Evolutionary conservation across 176 grass and related monocot genomes (phyloP).

Genomic region (Avena atlantica): DNA sequence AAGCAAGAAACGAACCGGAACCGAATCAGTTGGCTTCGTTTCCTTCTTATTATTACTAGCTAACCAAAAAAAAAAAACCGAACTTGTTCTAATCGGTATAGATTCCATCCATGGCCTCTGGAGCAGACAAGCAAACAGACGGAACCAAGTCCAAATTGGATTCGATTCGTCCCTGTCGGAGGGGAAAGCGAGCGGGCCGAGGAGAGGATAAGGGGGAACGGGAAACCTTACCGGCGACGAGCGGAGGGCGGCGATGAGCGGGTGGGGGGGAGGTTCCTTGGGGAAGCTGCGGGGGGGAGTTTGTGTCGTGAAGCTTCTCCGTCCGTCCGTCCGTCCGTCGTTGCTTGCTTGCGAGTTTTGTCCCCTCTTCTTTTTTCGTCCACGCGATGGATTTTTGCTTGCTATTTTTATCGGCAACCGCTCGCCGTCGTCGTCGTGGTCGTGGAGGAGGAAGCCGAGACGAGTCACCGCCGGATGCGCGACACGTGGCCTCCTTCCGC

Average conservation of each 20-base stretch:
- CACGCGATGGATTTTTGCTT: neutral
- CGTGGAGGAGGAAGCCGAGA: constrained; percentile 39
- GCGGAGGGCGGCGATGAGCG: neutral
- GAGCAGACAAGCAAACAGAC: too few relatives aligned
- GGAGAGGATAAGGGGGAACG: constrained; percentile 28
- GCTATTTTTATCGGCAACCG: constrained; percentile 9
- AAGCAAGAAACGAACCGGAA: too few relatives aligned
- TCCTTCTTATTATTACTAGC: too few relatives aligned
- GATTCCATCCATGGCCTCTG: neutral
- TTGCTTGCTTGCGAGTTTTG: neutral
- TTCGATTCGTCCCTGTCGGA: neutral
- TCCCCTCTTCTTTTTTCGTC: neutral
- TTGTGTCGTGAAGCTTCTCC: neutral
- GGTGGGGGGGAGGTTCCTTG: constrained; percentile 37
- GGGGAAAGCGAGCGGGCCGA: neutral
- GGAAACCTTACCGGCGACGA: too few relatives aligned
- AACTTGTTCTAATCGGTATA: neutral
- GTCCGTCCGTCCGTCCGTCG: too few relatives aligned
- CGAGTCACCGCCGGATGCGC: constrained; percentile 36
- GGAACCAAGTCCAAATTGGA: neutral
- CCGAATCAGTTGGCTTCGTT: too few relatives aligned
- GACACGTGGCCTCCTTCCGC: neutral
- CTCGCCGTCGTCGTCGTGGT: neutral
- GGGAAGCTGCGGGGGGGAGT: constrained; percentile 37
- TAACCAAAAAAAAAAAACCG: neutral